A percentile compares a stretch with the other conserved stretches of the same genome.
Evolutionary conservation across 1,284 basidiomycete species (phyloP).

Genomic region (Ceratobasidium sp.): DNA sequence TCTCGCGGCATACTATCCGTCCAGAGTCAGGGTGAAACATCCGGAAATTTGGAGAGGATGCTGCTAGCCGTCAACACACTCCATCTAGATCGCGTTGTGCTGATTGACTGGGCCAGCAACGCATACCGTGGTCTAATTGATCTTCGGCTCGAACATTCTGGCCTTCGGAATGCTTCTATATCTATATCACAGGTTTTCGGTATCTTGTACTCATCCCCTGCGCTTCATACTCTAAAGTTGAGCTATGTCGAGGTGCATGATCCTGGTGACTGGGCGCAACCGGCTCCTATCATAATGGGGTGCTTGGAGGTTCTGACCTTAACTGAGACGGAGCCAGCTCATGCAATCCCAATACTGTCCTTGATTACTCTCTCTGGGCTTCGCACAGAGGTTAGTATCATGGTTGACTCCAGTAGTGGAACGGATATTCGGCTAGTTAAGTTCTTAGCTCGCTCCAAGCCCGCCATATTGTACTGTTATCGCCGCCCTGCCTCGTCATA

Average conservation of each 20-base stretch:
- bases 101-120: neutral
- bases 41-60: neutral
- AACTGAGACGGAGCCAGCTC: neutral
- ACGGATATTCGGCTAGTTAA: too few species aligned
- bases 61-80: neutral
- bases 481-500: too few species aligned
- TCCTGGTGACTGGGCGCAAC: neutral
- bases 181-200: too few species aligned
- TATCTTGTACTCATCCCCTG: too few species aligned
- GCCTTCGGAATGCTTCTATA: neutral
- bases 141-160: neutral
- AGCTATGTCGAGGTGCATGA: too few species aligned
- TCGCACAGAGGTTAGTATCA: too few species aligned
- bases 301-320: neutral
- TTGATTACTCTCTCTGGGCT: too few species aligned
- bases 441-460: too few species aligned
- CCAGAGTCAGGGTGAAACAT: neutral
- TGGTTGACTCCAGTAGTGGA: too few species aligned
- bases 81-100: neutral
- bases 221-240: neutral
- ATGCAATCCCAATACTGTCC: neutral
- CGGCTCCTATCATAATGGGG: neutral
- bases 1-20: too few species aligned
- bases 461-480: too few species aligned
- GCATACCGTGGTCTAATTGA: constrained; percentile 14